Evolutionary conservation across 2,329 filamentous ascomycete species (phyloP).

Genomic region (Anthostomella pinea): DNA sequence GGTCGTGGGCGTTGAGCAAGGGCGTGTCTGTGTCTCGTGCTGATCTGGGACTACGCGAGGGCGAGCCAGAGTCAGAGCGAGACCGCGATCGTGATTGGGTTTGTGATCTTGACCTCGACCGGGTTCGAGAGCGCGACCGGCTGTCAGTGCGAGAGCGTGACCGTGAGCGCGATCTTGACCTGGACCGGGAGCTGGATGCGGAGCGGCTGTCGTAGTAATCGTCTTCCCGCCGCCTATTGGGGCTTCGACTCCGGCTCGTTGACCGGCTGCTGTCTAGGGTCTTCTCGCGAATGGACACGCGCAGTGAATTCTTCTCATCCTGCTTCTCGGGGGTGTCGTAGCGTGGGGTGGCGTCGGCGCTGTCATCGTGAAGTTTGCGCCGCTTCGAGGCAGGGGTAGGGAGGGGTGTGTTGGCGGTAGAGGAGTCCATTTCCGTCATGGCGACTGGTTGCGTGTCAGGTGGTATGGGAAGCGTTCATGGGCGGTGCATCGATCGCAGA

Average conservation of each 20-base stretch:
- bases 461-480: no score
- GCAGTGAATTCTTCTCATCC: slow-evolving; percentile 18
- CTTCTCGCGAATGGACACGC: slow-evolving; percentile 31
- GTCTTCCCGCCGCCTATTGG: slow-evolving; percentile 19
- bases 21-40: slow-evolving; percentile 20
- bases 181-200: slow-evolving; percentile 21
- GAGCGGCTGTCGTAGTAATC: slow-evolving; percentile 29
- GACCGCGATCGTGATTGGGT: slow-evolving; percentile 14
- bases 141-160: slow-evolving; percentile 11
- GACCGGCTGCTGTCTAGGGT: slow-evolving; percentile 22
- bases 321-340: slow-evolving; percentile 47
- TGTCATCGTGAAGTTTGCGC: slow-evolving; percentile 40
- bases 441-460: slow-evolving; percentile 5
- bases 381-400: slow-evolving; percentile 39
- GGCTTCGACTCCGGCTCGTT: slow-evolving; percentile 20
- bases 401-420: slow-evolving; percentile 17
- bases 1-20: slow-evolving; percentile 12
- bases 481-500: no score
- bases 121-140: slow-evolving; percentile 8
- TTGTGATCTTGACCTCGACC: slow-evolving; percentile 19
- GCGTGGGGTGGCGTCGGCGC: slow-evolving; percentile 37
- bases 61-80: slow-evolving; percentile 15
- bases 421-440: slow-evolving; percentile 30
- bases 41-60: slow-evolving; percentile 18
- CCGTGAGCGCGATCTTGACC: slow-evolving; percentile 15